A percentile compares a stretch with the other conserved stretches of the same genome.
phyloP scores from a whole-genome alignment of 2,329 filamentous ascomycete species.

The Sphaerostilbella broomeana region DNA sequence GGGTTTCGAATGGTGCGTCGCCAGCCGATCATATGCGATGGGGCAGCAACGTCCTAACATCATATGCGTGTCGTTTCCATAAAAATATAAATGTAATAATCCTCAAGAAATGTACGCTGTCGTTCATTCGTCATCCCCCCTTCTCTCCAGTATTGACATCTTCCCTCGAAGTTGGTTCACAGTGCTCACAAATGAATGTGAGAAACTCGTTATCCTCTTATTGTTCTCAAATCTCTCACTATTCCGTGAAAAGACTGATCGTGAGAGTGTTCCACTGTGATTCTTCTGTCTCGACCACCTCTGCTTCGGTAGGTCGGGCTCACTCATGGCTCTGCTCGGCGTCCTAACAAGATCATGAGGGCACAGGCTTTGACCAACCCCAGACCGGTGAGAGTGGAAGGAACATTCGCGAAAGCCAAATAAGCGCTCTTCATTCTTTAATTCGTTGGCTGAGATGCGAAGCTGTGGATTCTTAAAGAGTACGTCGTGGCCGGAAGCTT shows the following conservation, averaged over 20 bases:
- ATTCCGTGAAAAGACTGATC: slow-evolving; percentile 9
- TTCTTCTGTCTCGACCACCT: slow-evolving; percentile 6
- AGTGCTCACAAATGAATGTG: slow-evolving; percentile 8
- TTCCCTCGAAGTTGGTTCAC: no score
- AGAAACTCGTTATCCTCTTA: slow-evolving; percentile 3
- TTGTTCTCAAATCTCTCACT: slow-evolving; percentile 5
- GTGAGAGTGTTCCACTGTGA: neutral
- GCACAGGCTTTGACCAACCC: slow-evolving; percentile 48
- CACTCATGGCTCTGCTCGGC: slow-evolving; percentile 11
- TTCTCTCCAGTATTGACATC: no score
- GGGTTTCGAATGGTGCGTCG: no score
- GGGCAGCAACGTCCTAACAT: no score
- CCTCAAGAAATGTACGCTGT: no score
- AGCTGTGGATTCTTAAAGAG: slow-evolving; percentile 56
- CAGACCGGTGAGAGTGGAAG: slow-evolving; percentile 51
- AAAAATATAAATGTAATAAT: no score
- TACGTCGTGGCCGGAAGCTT: slow-evolving; percentile 42
- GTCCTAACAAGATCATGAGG: slow-evolving; percentile 32
- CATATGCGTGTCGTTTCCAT: no score
- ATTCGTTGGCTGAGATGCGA: slow-evolving; percentile 48
- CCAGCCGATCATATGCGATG: no score
- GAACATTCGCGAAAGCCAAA: slow-evolving; percentile 57
- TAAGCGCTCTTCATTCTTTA: slow-evolving; percentile 49
- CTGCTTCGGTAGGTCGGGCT: slow-evolving; percentile 6
- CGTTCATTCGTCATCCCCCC: no score